A percentile compares a stretch with the other conserved stretches of the same genome.
phyloP scores from a whole-genome alignment of 805 yeast species.

The Yamadazyma phyllophila region DNA sequence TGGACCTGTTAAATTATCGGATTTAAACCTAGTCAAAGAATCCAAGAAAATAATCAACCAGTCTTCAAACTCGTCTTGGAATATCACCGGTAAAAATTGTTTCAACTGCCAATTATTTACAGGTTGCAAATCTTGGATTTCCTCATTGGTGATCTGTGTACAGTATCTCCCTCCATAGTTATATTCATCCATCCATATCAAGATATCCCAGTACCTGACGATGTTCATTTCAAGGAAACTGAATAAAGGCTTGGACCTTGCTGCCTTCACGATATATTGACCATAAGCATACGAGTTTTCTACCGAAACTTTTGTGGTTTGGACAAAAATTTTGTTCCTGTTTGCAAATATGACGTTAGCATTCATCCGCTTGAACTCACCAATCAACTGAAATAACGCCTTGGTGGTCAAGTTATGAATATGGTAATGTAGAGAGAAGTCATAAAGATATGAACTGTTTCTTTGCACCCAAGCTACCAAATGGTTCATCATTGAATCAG shows the following conservation, averaged over 20 bases:
- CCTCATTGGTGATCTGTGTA: conserved; percentile 42
- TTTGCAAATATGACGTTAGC: conserved; percentile 77
- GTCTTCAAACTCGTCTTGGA: conserved; percentile 80
- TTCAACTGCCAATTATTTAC: conserved; percentile 76
- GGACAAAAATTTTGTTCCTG: conserved; percentile 67
- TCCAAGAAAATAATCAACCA: conserved; percentile 82
- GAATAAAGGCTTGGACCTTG: conserved; percentile 78
- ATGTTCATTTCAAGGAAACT: conserved; percentile 75
- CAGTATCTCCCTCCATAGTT: conserved; percentile 78
- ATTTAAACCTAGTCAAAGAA: conserved; percentile 57
- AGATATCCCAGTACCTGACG: conserved; percentile 83
- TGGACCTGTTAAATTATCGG: conserved; percentile 35
- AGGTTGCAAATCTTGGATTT: conserved; percentile 46
- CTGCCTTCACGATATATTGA: conserved; percentile 73
- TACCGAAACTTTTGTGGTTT: conserved; percentile 73
- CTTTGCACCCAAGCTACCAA: conserved; percentile 86
- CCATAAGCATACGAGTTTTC: conserved; percentile 91
- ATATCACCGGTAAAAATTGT: conserved; percentile 66
- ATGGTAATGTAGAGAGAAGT: conserved; percentile 78
- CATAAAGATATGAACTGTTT: conserved; percentile 69
- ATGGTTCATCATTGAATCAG: conserved; percentile 79
- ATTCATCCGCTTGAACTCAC: conserved; percentile 79
- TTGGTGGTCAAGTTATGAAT: conserved; percentile 83
- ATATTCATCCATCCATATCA: conserved; percentile 91
- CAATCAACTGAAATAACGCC: conserved; percentile 73